Conservation (phyloP, 1,284 basidiomycete species). For the Ceratobasidium sp. region DNA sequence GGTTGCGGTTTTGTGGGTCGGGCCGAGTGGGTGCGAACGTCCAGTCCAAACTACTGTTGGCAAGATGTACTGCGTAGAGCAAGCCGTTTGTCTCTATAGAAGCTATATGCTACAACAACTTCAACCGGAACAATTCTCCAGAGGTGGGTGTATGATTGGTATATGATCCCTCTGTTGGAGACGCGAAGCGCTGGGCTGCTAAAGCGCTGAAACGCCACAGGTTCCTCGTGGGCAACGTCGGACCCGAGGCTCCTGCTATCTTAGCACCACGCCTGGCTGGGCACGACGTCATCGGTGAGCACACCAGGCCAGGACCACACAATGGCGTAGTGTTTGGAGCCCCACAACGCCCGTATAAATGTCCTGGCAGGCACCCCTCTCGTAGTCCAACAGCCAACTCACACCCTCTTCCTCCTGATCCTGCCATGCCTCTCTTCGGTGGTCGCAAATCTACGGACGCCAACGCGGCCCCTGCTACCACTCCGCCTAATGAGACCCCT, state of each 20-base stretch:
- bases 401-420: slow-evolving; percentile 10
- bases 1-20: no score
- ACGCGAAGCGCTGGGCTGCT: background rate
- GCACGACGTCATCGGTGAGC: slow-evolving; percentile 40
- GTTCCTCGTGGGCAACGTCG: background rate
- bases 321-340: slow-evolving; percentile 11
- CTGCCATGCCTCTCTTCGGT: slow-evolving; percentile 40
- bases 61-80: no score
- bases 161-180: background rate
- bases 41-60: no score
- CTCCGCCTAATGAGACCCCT: slow-evolving; percentile 13
- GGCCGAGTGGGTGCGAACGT: no score
- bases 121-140: no score
- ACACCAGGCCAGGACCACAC: background rate
- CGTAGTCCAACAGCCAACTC: slow-evolving; percentile 7
- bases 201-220: background rate
- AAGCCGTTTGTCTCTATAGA: no score
- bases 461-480: slow-evolving; percentile 2
- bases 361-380: background rate
- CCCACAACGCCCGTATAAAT: slow-evolving; percentile 34
- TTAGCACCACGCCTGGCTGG: slow-evolving; percentile 4
- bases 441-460: slow-evolving; percentile 14
- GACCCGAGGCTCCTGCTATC: background rate
- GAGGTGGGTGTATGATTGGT: no score
- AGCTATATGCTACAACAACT: no score